Percentiles rank a stretch among this genome's conserved stretches.
These are phyloP conservation scores for Globisporangium acanthophoron DNA, from an alignment of 352 stramenopile genomes.

Conservation along the genomic window DNA sequence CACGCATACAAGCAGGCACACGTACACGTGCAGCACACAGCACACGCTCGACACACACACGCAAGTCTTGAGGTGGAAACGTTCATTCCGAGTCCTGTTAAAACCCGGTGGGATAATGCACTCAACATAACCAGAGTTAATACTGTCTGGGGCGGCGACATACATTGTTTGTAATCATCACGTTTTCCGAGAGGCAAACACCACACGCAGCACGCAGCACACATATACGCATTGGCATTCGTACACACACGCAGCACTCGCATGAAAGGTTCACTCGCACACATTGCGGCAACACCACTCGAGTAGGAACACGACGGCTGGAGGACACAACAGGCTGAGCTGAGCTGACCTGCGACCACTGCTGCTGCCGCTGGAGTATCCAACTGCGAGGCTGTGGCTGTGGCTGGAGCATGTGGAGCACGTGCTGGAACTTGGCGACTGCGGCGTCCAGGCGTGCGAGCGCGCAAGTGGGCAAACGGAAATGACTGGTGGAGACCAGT, in stretches of 20 bases:
- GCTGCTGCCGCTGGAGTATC: too few species aligned
- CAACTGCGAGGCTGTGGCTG: too few species aligned
- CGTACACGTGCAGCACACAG: slow-evolving; percentile 17
- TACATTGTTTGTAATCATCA: slow-evolving; percentile 85
- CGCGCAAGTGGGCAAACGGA: background rate
- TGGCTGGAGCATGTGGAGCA: background rate
- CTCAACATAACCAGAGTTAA: slow-evolving; percentile 76
- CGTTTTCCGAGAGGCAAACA: slow-evolving; percentile 38
- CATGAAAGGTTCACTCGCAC: background rate
- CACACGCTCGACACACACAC: slow-evolving; percentile 10
- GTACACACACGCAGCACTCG: background rate
- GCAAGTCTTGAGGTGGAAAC: slow-evolving; percentile 30
- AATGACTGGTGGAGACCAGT: background rate
- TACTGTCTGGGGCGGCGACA: slow-evolving; percentile 89
- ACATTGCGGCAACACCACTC: background rate
- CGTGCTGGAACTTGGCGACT: background rate
- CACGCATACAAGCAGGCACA: slow-evolving; percentile 26
- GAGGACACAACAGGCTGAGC: too few species aligned
- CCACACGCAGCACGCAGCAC: slow-evolving; percentile 11
- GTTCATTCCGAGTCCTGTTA: slow-evolving; percentile 86
- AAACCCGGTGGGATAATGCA: slow-evolving; percentile 68
- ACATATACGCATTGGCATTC: slow-evolving; percentile 3
- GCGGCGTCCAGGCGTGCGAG: too few species aligned
- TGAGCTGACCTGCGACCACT: too few species aligned
- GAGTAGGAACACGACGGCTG: too few species aligned